Conservation (phyloP, 2,329 filamentous ascomycete genomes). For the Macroventuria anomochaeta region DNA sequence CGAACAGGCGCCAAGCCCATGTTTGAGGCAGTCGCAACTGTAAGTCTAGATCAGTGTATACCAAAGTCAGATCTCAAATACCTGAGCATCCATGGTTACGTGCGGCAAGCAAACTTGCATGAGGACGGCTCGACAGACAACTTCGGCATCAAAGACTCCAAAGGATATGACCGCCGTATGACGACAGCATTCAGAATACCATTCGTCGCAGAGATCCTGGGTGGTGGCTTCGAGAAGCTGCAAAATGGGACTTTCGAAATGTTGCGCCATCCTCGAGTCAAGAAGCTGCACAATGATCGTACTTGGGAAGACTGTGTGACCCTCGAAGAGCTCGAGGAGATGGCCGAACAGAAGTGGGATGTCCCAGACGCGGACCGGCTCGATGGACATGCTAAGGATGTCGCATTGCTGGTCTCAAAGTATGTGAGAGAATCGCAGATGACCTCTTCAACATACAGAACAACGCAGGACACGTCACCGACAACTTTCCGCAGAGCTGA, state of each 20-base stretch:
- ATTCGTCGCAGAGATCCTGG: slow-evolving; percentile 79
- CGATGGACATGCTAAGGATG: slow-evolving; percentile 40
- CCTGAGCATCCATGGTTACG: slow-evolving; percentile 52
- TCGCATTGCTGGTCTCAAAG: slow-evolving; percentile 33
- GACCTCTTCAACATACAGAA: slow-evolving; percentile 25
- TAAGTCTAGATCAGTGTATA: slow-evolving; percentile 55
- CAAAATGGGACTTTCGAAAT: slow-evolving; percentile 74
- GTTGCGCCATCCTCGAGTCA: slow-evolving; percentile 76
- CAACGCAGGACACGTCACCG: slow-evolving; percentile 31
- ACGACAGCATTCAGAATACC: slow-evolving; percentile 70
- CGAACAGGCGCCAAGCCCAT: slow-evolving; percentile 60
- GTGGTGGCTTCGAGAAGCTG: slow-evolving; percentile 78
- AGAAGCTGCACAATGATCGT: slow-evolving; percentile 80
- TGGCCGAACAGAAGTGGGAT: slow-evolving; percentile 63
- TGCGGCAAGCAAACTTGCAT: slow-evolving; percentile 41
- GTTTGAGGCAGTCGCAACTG: slow-evolving; percentile 70
- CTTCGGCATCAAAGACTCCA: slow-evolving; percentile 33
- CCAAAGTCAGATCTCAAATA: slow-evolving; percentile 53
- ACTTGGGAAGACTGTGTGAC: slow-evolving; percentile 71
- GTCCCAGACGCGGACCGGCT: slow-evolving; percentile 34
- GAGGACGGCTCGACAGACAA: slow-evolving; percentile 27
- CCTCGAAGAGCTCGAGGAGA: slow-evolving; percentile 71
- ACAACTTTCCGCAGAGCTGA: slow-evolving; percentile 25
- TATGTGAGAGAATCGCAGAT: slow-evolving; percentile 33
- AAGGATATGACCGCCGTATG: slow-evolving; percentile 37